These are phyloP conservation scores for Alternaria tenuissima DNA, from an alignment of 2,329 filamentous ascomycete species.

Conservation along the genomic window DNA sequence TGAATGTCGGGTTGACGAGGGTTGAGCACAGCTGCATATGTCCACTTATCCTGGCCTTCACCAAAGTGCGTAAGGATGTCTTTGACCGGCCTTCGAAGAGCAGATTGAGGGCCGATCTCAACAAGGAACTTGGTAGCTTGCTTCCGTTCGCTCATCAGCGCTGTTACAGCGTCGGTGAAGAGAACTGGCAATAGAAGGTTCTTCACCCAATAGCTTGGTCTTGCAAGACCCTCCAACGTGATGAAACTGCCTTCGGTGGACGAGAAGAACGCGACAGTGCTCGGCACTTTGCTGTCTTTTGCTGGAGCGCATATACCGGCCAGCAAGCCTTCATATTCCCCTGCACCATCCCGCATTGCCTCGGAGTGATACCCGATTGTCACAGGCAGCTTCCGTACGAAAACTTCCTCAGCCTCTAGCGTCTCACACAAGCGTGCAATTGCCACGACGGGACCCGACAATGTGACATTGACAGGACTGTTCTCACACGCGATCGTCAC, in stretches of 20 bases:
- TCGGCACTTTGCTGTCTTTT: neutral
- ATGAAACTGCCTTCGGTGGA: constrained; percentile 7
- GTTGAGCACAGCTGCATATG: constrained; percentile 10
- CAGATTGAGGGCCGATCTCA: constrained; percentile 22
- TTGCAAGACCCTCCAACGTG: neutral
- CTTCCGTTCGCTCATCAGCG: constrained; percentile 7
- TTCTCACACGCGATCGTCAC: constrained; percentile 38
- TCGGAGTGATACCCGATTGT: constrained; percentile 56
- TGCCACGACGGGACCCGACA: constrained; percentile 52
- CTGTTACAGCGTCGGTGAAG: constrained; percentile 7
- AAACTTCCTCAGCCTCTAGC: constrained; percentile 48
- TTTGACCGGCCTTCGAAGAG: constrained; percentile 13
- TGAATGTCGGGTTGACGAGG: neutral
- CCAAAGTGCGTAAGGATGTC: constrained; percentile 7
- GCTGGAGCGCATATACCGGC: neutral
- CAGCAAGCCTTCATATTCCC: neutral
- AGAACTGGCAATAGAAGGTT: constrained; percentile 16
- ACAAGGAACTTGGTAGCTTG: constrained; percentile 8
- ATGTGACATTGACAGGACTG: constrained; percentile 51
- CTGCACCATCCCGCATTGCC: constrained; percentile 5
- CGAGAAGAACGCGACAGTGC: constrained; percentile 4
- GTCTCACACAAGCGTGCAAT: constrained; percentile 26
- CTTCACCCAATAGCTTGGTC: constrained; percentile 12
- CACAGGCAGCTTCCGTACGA: constrained; percentile 52
- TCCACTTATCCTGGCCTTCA: constrained; percentile 12